Evolutionary conservation across 2,329 filamentous ascomycete genomes (phyloP), one percentile per base, ranked within the genome.

Genomic region (Ceratocystis cacaofunesta): DNA sequence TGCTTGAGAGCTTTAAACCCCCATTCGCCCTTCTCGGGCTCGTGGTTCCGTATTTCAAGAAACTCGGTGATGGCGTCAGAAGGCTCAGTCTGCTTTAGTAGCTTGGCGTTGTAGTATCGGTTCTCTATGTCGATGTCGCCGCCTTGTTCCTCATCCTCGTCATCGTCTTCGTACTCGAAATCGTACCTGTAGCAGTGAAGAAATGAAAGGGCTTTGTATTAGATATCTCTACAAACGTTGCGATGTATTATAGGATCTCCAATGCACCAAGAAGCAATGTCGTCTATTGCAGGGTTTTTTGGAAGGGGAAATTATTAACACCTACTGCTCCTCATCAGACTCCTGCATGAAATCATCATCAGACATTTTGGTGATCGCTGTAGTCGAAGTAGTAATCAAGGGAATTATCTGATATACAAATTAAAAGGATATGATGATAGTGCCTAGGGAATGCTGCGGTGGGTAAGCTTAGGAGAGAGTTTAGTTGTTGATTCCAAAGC

Each of bases 51-150:
- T 69, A 99, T 87, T 41, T 85, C 88, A n/a, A 97, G 78, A 72
- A 99, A 99, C 74, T 97, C 92, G 44, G 86, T 85, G 65, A 99
- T 88, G 1, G 94, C 94, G 70, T 90, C 90, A 72, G 94, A 85
- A 0, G 92, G 91, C 66, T 92, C 90, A 68, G 87, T 86, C 55
- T 81, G 80, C 79, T 97, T 99, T 74, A 95, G 86, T 78, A 97
- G 92, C 77, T 99, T 99, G 55, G 94, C 94, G 76, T 96, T 97
- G 82, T 97, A 99, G 80, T 99, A 99, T 78, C 96, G 96, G 80
- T 99, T 99, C 75, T 99, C 94, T 74, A 97, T 95, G 70, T 92
- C 91, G 71, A 96, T 89, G 74, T 96, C 90, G 66, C 87, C 91
- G 41, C 83, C 85, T 66, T 96, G 87, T 55, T 95, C 89, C 61